Conservation (phyloP, 2,329 filamentous ascomycete species). For the Ambrosiella xylebori region DNA sequence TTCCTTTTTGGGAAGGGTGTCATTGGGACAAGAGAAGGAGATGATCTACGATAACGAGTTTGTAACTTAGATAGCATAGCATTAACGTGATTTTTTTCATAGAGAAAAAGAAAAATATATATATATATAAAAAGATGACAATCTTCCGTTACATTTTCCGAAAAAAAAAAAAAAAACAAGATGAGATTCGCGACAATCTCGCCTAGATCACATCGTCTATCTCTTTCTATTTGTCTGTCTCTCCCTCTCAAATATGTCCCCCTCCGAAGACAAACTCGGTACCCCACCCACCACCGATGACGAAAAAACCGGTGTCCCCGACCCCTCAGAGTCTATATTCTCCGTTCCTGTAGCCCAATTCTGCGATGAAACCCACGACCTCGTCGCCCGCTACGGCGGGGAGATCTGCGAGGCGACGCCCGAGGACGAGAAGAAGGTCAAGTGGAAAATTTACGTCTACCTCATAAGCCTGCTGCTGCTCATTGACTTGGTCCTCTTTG, state of each 20-base stretch:
- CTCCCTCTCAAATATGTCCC: too few species aligned
- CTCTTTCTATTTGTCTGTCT: too few species aligned
- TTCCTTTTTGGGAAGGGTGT: neutral
- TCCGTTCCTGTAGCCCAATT: neutral
- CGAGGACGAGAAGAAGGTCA: neutral
- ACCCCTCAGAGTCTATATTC: neutral
- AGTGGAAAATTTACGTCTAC: neutral
- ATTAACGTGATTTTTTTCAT: too few species aligned
- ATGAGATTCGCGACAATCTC: too few species aligned
- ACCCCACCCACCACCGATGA: neutral
- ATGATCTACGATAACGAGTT: neutral
- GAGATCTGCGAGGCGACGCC: neutral
- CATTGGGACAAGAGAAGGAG: neutral
- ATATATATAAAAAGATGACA: too few species aligned
- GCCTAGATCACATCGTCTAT: too few species aligned
- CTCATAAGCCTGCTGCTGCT: neutral
- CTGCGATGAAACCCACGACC: slow-evolving; percentile 1
- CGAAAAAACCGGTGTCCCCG: neutral
- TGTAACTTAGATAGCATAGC: too few species aligned
- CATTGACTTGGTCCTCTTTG: slow-evolving; percentile 3
- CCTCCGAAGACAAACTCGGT: too few species aligned
- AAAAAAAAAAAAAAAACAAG: too few species aligned
- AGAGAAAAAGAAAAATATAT: too few species aligned
- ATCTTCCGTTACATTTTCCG: too few species aligned
- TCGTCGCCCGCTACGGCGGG: neutral